These are phyloP conservation scores for Sicyos baderoa DNA, from an alignment of 306 rosid genomes.

Conservation along the genomic window DNA sequence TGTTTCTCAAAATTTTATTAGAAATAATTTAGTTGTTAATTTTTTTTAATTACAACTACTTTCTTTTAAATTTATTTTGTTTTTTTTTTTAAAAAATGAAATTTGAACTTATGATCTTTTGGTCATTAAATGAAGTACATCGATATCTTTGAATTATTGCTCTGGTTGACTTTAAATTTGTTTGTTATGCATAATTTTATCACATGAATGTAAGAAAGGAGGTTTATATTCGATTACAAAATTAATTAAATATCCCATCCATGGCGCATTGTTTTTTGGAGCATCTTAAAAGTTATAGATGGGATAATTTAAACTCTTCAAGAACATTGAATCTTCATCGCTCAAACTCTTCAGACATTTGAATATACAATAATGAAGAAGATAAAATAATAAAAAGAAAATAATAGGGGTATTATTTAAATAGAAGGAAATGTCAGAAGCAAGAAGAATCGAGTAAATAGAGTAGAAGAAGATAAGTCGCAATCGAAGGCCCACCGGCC, in stretches of 20 bases:
- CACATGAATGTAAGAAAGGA: not conserved
- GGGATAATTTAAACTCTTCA: not conserved
- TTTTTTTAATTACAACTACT: no score
- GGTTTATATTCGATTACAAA: not conserved
- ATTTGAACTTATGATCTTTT: no score
- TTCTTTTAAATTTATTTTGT: no score
- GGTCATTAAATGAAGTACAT: no score
- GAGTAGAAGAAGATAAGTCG: not conserved
- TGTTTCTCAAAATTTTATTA: no score
- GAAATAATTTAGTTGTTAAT: no score
- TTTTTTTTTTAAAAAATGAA: no score
- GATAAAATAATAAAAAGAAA: not conserved
- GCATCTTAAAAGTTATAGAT: not conserved
- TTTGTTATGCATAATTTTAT: no score
- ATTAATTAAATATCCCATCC: no score
- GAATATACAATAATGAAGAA: not conserved
- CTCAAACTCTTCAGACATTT: not conserved
- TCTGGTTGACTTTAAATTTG: no score
- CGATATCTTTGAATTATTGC: no score
- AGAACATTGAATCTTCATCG: not conserved
- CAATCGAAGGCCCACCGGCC: not conserved
- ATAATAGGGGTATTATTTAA: not conserved
- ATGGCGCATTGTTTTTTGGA: not conserved
- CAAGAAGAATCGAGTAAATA: constrained; percentile 10
- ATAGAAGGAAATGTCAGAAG: not conserved